Evolutionary conservation across 2,329 filamentous ascomycete species (phyloP).

Genomic region (Aureobasidium namibiae): DNA sequence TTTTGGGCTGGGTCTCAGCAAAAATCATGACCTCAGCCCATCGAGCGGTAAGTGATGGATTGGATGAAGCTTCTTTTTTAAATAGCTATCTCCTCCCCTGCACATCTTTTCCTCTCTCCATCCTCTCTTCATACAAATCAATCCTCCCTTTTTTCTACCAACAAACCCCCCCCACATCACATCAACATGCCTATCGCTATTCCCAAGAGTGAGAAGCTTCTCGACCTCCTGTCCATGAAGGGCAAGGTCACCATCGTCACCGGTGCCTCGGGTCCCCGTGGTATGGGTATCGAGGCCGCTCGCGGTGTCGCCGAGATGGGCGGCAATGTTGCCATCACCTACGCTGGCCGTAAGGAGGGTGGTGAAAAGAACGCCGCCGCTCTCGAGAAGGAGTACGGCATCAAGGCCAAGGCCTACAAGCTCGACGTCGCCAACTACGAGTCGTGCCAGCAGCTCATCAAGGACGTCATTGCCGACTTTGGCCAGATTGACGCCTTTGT

Average conservation of each 20-base stretch:
- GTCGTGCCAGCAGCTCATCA: slow-evolving; percentile 48
- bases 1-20: neutral
- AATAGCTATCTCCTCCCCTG: neutral
- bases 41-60: neutral
- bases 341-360: slow-evolving; percentile 52
- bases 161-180: slow-evolving; percentile 2
- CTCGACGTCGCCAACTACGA: slow-evolving; percentile 51
- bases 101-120: slow-evolving; percentile 1
- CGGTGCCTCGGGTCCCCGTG: slow-evolving; percentile 52
- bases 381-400: slow-evolving; percentile 50
- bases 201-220: slow-evolving; percentile 47
- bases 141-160: slow-evolving; percentile 5
- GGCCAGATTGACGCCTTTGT: slow-evolving; percentile 60
- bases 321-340: slow-evolving; percentile 59
- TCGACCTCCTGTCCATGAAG: slow-evolving; percentile 47
- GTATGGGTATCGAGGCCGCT: slow-evolving; percentile 60
- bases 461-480: slow-evolving; percentile 59
- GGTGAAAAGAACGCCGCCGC: slow-evolving; percentile 60
- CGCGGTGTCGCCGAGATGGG: slow-evolving; percentile 58
- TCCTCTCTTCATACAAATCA: slow-evolving; percentile 1
- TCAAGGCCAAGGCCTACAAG: slow-evolving; percentile 63
- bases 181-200: slow-evolving; percentile 17
- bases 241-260: slow-evolving; percentile 46
- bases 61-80: neutral
- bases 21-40: slow-evolving; percentile 9